Evolutionary conservation across 768 basidiomycete genomes (phyloP).

Genomic region (Amanita rubescens): DNA sequence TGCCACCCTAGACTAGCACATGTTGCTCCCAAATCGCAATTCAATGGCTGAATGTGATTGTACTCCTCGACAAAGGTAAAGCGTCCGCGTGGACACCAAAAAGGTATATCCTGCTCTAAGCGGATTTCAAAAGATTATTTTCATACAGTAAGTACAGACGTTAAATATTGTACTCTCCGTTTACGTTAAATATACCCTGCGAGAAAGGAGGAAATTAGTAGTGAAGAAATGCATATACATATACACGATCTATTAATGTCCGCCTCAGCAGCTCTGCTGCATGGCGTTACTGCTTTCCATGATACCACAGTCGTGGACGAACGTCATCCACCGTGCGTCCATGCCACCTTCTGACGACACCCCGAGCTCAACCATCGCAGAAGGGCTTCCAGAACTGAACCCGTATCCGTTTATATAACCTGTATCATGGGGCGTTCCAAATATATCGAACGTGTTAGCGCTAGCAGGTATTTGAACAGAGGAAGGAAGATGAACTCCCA

Average conservation of each 20-base stretch:
- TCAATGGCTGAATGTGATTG: too few species aligned
- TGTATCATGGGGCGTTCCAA: neutral
- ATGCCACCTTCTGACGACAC: constrained; percentile 36
- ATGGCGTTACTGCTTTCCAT: constrained; percentile 23
- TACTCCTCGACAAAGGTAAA: too few species aligned
- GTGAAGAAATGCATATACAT: neutral
- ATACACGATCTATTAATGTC: neutral
- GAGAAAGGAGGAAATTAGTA: neutral
- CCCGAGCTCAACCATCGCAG: constrained; percentile 36
- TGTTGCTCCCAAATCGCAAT: too few species aligned
- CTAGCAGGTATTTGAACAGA: neutral
- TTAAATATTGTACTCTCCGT: too few species aligned
- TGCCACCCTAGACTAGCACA: too few species aligned
- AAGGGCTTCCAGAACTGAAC: constrained; percentile 2
- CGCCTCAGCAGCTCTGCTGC: neutral
- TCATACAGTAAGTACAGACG: neutral
- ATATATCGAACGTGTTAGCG: neutral
- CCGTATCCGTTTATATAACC: neutral
- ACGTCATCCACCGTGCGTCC: constrained; percentile 42
- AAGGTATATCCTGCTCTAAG: too few species aligned
- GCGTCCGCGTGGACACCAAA: too few species aligned
- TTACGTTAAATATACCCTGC: neutral
- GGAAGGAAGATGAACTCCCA: too few species aligned
- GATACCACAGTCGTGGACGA: constrained; percentile 44
- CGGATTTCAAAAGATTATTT: neutral